These are phyloP conservation scores for Chaetomiaceae sp. DNA, from an alignment of 2,329 filamentous ascomycete genomes.

Conservation along the genomic window DNA sequence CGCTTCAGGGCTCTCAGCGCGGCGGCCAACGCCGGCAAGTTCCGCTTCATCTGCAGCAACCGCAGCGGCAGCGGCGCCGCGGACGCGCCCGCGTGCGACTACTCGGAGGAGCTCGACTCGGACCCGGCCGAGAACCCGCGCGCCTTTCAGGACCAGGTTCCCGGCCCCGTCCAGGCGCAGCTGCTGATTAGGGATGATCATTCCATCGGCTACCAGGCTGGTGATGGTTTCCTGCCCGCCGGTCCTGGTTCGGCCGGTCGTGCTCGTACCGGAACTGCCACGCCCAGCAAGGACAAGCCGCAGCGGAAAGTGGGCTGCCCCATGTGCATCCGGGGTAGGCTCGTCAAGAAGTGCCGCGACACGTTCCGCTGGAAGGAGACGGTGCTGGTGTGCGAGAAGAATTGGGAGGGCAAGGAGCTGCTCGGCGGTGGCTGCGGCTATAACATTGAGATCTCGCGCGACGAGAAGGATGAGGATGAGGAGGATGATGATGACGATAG, in stretches of 20 bases:
- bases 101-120: slow-evolving; percentile 5
- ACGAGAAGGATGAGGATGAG: background rate
- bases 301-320: slow-evolving; percentile 4
- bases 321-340: background rate
- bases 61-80: background rate
- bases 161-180: background rate
- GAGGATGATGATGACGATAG: background rate
- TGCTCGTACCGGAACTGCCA: too few species aligned
- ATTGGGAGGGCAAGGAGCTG: background rate
- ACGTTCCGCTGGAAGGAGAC: background rate
- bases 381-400: slow-evolving; percentile 6
- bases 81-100: background rate
- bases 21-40: slow-evolving; percentile 12
- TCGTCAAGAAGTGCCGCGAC: background rate
- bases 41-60: slow-evolving; percentile 14
- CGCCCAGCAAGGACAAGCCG: too few species aligned
- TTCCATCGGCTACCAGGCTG: too few species aligned
- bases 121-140: slow-evolving; percentile 4
- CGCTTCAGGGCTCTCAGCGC: slow-evolving; percentile 6
- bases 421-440: slow-evolving; percentile 6
- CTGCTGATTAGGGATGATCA: too few species aligned
- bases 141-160: background rate
- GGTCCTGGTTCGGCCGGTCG: too few species aligned
- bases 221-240: background rate
- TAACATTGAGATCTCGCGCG: background rate